A percentile compares a stretch with the other conserved stretches of the same genome.
phyloP scores from a whole-genome alignment of 116 monocot genomes.

The Zostera marina region DNA sequence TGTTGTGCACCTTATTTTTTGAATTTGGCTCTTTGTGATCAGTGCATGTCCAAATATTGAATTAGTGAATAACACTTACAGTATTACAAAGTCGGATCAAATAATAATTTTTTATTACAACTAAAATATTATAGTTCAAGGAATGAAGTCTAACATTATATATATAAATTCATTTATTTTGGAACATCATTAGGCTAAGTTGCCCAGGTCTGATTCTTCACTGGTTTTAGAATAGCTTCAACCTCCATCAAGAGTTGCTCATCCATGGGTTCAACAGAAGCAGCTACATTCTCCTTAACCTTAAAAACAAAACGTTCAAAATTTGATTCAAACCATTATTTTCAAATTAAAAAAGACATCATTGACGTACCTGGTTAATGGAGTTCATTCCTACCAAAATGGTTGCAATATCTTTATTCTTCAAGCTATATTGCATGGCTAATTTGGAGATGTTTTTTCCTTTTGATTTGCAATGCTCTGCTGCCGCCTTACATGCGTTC shows the following conservation, averaged over 20 bases:
- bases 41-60: too few relatives aligned
- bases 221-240: constrained; percentile 51
- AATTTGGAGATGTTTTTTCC: constrained; percentile 71
- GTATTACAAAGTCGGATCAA: too few relatives aligned
- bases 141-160: too few relatives aligned
- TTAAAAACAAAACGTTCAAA: constrained; percentile 15
- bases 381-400: constrained; percentile 95
- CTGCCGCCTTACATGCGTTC: constrained; percentile 59
- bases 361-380: constrained; percentile 36
- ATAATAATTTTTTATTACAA: too few relatives aligned
- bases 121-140: too few relatives aligned
- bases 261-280: constrained; percentile 47
- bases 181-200: constrained; percentile 62
- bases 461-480: constrained; percentile 52
- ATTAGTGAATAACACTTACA: too few relatives aligned
- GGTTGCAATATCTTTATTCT: constrained; percentile 55
- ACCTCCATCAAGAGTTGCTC: constrained; percentile 41
- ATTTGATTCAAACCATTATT: too few relatives aligned
- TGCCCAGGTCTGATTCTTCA: constrained; percentile 83
- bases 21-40: too few relatives aligned
- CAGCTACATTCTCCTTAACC: constrained; percentile 85
- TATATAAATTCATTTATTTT: constrained; percentile 6
- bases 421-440: constrained; percentile 78
- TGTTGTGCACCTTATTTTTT: too few relatives aligned
- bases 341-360: too few relatives aligned